Conservation (phyloP, 148 eudicot genomes). For the Arctostaphylos glauca region DNA sequence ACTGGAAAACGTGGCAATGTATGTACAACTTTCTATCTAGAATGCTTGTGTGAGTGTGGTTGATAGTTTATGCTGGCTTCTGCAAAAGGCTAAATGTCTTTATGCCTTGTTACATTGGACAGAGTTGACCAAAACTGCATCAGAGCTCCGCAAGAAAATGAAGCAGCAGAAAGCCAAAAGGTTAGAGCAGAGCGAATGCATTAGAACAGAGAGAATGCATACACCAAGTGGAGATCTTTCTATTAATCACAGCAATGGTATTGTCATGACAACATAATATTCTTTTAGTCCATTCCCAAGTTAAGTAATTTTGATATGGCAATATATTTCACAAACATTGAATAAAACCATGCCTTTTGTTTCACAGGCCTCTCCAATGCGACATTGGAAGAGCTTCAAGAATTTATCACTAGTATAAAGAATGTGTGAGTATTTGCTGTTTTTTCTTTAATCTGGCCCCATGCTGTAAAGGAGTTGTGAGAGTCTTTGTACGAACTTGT, state of each 20-base stretch:
- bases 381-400: slow-evolving; percentile 23
- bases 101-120: slow-evolving; percentile 12
- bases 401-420: slow-evolving; percentile 14
- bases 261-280: background rate
- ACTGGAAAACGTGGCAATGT: background rate
- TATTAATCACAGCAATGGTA: slow-evolving; percentile 24
- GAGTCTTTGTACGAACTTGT: background rate
- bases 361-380: slow-evolving; percentile 21
- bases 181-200: slow-evolving; percentile 11
- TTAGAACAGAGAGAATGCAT: slow-evolving; percentile 15
- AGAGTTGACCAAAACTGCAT: slow-evolving; percentile 40
- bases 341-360: slow-evolving; percentile 9
- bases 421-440: slow-evolving; percentile 6
- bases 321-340: background rate
- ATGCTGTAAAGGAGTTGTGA: background rate
- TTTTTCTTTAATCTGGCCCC: background rate
- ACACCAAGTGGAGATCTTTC: slow-evolving; percentile 18
- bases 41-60: background rate
- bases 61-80: background rate
- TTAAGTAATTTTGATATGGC: background rate
- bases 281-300: background rate
- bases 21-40: background rate
- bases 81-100: background rate
- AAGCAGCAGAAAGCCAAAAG: slow-evolving; percentile 24
- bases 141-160: slow-evolving; percentile 37